Evolutionary conservation across 306 rosid species (phyloP), one percentile per base, ranked within the genome.

Genomic region (Dalbergia cochinchinensis): DNA sequence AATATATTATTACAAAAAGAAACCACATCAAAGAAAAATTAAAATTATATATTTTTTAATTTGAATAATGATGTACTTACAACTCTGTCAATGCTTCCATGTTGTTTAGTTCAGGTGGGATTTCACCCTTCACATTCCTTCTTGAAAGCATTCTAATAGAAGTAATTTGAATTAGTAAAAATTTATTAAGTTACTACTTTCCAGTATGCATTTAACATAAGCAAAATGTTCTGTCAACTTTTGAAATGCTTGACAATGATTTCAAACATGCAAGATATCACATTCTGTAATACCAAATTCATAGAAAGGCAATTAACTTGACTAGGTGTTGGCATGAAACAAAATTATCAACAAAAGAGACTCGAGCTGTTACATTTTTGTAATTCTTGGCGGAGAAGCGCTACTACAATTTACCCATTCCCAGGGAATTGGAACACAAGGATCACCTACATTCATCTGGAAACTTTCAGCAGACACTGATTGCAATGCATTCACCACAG

Each of bases 341-440:
- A 72, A 59, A 65, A 55, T 31, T 72, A 62, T 39, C 53, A 19
- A 7, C n/a, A 57, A 42, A 60, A 78, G 71, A 47, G 68, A 51
- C 67, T 42, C 48, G 69, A 81, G 78, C 71, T 70, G 73, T 85
- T 88, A 94, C 98, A 94, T 85, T 82, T 85, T 86, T 47, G 88
- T 78, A 34, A 94, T 83, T 90, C 97, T 90, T 14, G 80, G 90
- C 0, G 88, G 85, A 11, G 71, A 4, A 51, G 82, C 74, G 37
- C 84, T 57, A 83, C 92, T 89, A 69, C 97, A 92, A 47, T 87
- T 82, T 78, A 92, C 59, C 92, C 97, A 86, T 65, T 88, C 97
- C 97, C 97, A 92, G 41, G 41, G 87, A 71, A 90, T 85, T 44
- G 97, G 97, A 77, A 84, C 87, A 78, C 97, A 92, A 50, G 94